Percentiles rank a stretch among this genome's conserved stretches.
Evolutionary conservation across 2,329 filamentous ascomycete genomes (phyloP).

Genomic region (Exutisphaerella laricina): DNA sequence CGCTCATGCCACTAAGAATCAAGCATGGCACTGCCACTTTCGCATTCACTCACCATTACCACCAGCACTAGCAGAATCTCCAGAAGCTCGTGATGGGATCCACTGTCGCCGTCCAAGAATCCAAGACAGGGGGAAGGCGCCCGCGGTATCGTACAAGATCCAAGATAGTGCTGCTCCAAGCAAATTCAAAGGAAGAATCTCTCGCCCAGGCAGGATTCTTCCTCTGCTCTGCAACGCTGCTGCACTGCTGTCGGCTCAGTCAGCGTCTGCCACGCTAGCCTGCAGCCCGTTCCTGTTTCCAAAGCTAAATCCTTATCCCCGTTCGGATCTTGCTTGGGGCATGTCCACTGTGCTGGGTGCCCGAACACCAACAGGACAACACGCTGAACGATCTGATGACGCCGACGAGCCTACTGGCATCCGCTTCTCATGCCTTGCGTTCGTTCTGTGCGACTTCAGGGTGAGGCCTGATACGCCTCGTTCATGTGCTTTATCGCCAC

Average conservation of each 20-base stretch:
- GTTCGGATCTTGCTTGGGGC: conserved; percentile 8
- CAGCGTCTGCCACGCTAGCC: conserved; percentile 6
- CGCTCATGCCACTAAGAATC: conserved; percentile 5
- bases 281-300: conserved; percentile 4
- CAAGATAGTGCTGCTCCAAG: neutral
- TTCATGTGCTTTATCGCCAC: neutral
- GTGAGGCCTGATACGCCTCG: neutral
- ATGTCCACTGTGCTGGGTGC: neutral
- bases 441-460: conserved; percentile 6
- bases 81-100: neutral
- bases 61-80: neutral
- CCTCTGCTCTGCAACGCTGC: conserved; percentile 1
- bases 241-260: neutral
- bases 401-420: neutral
- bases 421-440: conserved; percentile 4
- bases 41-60: conserved; percentile 6
- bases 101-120: neutral
- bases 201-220: too few relatives aligned
- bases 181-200: too few relatives aligned
- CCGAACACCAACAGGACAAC: neutral
- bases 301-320: conserved; percentile 5
- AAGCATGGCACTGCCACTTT: neutral
- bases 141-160: too few relatives aligned
- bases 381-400: conserved; percentile 1
- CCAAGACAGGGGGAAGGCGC: neutral